Evolutionary conservation across 257 asterid genomes (phyloP).

Genomic region (Agastache rugosa): DNA sequence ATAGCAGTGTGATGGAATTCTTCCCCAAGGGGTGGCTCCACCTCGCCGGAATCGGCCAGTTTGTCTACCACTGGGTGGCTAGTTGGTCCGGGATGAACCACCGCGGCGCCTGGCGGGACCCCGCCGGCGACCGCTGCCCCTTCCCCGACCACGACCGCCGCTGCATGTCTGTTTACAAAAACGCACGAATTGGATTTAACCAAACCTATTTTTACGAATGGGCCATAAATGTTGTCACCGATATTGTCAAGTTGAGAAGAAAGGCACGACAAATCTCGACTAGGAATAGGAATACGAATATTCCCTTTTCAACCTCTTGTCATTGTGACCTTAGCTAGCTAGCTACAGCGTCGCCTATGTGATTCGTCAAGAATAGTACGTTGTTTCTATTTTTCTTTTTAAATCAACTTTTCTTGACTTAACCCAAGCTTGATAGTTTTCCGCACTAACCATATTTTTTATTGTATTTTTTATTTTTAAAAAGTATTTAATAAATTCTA

Average conservation of each 20-base stretch:
- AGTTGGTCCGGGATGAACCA: slow-evolving; percentile 84
- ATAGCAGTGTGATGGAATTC: slow-evolving; percentile 77
- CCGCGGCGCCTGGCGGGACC: slow-evolving; percentile 84
- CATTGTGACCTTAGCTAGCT: too few relatives aligned
- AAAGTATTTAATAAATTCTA: too few relatives aligned
- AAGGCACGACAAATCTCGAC: slow-evolving; percentile 35
- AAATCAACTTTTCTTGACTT: too few relatives aligned
- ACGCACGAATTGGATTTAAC: slow-evolving; percentile 59
- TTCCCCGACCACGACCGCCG: slow-evolving; percentile 60
- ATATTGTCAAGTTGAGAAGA: slow-evolving; percentile 42
- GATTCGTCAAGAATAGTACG: too few relatives aligned
- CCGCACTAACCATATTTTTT: too few relatives aligned
- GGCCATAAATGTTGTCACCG: slow-evolving; percentile 53
- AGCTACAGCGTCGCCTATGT: too few relatives aligned
- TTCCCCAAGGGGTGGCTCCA: slow-evolving; percentile 86
- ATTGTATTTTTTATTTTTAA: too few relatives aligned
- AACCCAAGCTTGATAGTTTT: too few relatives aligned
- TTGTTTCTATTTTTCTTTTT: too few relatives aligned
- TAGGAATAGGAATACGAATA: background rate
- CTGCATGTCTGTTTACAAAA: slow-evolving; percentile 66
- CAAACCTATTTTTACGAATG: slow-evolving; percentile 61
- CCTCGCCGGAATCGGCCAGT: slow-evolving; percentile 81
- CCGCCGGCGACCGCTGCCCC: slow-evolving; percentile 57
- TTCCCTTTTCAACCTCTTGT: slow-evolving; percentile 32
- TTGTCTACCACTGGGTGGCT: slow-evolving; percentile 78